These are phyloP conservation scores for Rubus parviflorus DNA, from an alignment of 306 rosid genomes.

Conservation along the genomic window DNA sequence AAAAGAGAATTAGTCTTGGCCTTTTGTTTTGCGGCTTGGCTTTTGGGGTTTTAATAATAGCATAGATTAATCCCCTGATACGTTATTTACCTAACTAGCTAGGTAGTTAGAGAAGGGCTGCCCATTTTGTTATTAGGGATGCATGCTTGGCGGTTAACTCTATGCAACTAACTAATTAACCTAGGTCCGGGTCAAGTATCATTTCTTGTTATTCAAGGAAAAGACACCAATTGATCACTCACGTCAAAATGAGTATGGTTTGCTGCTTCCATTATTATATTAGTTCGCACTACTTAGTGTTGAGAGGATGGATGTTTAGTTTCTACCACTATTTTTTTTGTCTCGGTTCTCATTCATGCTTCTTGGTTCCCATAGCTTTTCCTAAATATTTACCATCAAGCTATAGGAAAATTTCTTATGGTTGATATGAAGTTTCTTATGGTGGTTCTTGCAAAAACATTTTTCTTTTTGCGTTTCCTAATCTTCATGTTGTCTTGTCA, in stretches of 20 bases:
- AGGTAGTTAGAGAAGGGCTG: neutral
- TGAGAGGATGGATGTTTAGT: neutral
- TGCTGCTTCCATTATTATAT: neutral
- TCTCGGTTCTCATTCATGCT: neutral
- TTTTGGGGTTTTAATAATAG: neutral
- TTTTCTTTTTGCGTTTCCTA: too few species aligned
- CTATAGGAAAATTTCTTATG: neutral
- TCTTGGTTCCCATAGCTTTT: too few species aligned
- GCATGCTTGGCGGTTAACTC: neutral
- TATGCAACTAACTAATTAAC: neutral
- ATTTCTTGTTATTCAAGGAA: neutral
- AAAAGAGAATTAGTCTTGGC: neutral
- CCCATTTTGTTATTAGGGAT: neutral
- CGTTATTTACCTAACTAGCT: constrained; percentile 15
- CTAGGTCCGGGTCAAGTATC: neutral
- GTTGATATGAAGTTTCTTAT: too few species aligned
- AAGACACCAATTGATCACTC: neutral
- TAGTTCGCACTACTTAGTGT: neutral
- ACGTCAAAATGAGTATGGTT: neutral
- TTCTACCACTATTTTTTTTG: neutral
- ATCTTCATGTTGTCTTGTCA: neutral
- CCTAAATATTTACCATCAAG: too few species aligned
- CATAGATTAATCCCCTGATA: neutral
- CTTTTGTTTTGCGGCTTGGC: neutral
- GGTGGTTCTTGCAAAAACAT: neutral